Conservation (phyloP, 2,329 filamentous ascomycete species). For the Pseudocercospora vitis region DNA sequence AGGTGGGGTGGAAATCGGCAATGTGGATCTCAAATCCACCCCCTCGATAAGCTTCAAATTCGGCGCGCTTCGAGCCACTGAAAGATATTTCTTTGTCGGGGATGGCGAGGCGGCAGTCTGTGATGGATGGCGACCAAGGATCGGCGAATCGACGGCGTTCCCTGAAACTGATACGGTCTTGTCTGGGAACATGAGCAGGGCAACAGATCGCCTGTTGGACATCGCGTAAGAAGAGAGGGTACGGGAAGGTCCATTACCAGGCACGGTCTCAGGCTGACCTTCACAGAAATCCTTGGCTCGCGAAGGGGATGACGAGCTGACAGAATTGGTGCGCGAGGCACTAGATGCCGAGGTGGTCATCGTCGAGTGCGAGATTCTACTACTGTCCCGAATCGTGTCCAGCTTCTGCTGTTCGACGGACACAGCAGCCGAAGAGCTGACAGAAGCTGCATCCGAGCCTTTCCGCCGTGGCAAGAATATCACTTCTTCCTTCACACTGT, state of each 20-base stretch:
- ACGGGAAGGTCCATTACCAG: conserved; percentile 23
- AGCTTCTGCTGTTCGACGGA: conserved; percentile 34
- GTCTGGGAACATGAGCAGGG: conserved; percentile 14
- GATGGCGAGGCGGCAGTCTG: neutral
- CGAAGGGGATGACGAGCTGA: conserved; percentile 29
- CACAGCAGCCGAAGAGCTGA: conserved; percentile 27
- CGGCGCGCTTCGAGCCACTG: conserved; percentile 18
- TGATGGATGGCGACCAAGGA: conserved; percentile 11
- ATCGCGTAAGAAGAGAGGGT: conserved; percentile 30
- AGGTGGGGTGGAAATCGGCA: neutral
- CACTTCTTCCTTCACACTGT: neutral
- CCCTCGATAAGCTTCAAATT: conserved; percentile 16
- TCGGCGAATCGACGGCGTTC: conserved; percentile 19
- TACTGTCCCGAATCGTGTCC: conserved; percentile 33
- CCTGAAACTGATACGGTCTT: neutral
- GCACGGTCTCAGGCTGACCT: conserved; percentile 13
- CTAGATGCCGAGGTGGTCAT: conserved; percentile 23
- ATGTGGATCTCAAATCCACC: neutral
- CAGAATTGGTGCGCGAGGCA: conserved; percentile 33
- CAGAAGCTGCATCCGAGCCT: conserved; percentile 28
- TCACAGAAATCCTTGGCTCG: conserved; percentile 27
- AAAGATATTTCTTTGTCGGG: conserved; percentile 10
- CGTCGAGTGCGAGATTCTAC: conserved; percentile 35
- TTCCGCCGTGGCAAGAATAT: neutral
- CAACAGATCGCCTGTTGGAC: conserved; percentile 29